A percentile compares a stretch with the other conserved stretches of the same genome.
These are phyloP conservation scores for Dendrostoma leiphaemia DNA, from an alignment of 2,329 filamentous ascomycete genomes.

Conservation along the genomic window DNA sequence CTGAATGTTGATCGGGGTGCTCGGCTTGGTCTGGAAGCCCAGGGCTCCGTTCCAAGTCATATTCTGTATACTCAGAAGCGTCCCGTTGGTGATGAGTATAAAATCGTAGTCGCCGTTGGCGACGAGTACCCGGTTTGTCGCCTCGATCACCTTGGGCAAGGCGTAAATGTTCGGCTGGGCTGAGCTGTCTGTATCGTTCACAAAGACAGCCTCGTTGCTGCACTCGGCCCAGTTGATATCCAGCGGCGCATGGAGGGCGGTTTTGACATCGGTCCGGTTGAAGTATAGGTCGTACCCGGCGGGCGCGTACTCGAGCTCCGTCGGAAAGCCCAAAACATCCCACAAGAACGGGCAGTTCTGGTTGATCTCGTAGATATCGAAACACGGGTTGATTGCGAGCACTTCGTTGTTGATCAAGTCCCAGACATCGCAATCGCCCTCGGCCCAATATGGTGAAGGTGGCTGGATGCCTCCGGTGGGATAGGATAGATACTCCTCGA, in stretches of 20 bases:
- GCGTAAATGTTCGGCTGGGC: background rate
- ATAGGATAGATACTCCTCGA: conserved; percentile 39
- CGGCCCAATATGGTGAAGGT: conserved; percentile 1
- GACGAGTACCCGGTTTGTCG: conserved; percentile 1
- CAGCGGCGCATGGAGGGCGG: conserved; percentile 4
- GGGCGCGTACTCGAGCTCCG: conserved; percentile 4
- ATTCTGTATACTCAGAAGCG: conserved; percentile 6
- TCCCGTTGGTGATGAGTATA: conserved; percentile 9
- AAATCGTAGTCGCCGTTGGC: conserved; percentile 10
- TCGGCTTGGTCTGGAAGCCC: conserved; percentile 12
- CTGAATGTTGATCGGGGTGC: conserved; percentile 1
- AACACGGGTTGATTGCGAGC: conserved; percentile 63
- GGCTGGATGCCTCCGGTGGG: conserved; percentile 4
- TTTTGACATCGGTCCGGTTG: conserved; percentile 9
- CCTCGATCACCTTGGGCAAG: conserved; percentile 2
- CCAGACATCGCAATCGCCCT: conserved; percentile 4
- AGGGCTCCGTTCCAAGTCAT: conserved; percentile 11
- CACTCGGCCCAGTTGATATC: conserved; percentile 2
- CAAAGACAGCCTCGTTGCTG: background rate
- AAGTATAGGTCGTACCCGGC: conserved; percentile 6
- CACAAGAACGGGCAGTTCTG: conserved; percentile 66
- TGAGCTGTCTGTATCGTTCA: background rate
- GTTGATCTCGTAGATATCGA: conserved; percentile 66
- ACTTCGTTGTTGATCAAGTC: conserved; percentile 25
- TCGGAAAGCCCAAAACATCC: conserved; percentile 23